Evolutionary conservation across 2,329 filamentous ascomycete species (phyloP).

Genomic region (Elsinoe perseae): DNA sequence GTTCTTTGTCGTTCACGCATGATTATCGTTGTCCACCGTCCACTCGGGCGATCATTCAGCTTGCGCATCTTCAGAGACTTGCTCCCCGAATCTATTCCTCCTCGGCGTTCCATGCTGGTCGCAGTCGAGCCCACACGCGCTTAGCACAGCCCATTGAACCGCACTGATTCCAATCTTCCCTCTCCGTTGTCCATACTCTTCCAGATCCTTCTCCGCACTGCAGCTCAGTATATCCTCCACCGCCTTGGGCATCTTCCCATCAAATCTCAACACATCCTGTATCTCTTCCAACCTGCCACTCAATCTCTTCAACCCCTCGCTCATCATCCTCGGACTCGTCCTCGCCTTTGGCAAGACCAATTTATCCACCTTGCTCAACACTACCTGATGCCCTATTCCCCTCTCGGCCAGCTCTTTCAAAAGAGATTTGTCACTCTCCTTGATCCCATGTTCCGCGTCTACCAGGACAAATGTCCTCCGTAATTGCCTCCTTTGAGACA

Average conservation of each 20-base stretch:
- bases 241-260: constrained; percentile 25
- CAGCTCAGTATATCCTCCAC: constrained; percentile 53
- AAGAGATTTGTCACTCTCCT: constrained; percentile 51
- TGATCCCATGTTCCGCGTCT: constrained; percentile 56
- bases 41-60: not conserved
- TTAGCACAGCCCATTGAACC: constrained; percentile 56
- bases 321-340: constrained; percentile 22
- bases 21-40: not conserved
- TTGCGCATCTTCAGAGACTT: constrained; percentile 10
- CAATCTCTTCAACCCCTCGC: constrained; percentile 29
- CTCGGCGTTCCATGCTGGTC: constrained; percentile 23
- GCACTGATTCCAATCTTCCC: constrained; percentile 55
- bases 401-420: constrained; percentile 48
- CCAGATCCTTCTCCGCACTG: constrained; percentile 45
- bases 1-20: not conserved
- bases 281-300: constrained; percentile 34
- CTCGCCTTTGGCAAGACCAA: constrained; percentile 35
- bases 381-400: constrained; percentile 56
- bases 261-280: constrained; percentile 37
- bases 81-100: constrained; percentile 6
- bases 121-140: constrained; percentile 51
- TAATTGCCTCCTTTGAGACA: constrained; percentile 55
- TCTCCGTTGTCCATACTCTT: constrained; percentile 39
- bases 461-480: constrained; percentile 57
- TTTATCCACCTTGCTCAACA: constrained; percentile 60